Percentiles rank a stretch among this genome's conserved stretches.
Evolutionary conservation across 352 stramenopile species (phyloP).

Genomic region (Phytophthora chlamydospora): DNA sequence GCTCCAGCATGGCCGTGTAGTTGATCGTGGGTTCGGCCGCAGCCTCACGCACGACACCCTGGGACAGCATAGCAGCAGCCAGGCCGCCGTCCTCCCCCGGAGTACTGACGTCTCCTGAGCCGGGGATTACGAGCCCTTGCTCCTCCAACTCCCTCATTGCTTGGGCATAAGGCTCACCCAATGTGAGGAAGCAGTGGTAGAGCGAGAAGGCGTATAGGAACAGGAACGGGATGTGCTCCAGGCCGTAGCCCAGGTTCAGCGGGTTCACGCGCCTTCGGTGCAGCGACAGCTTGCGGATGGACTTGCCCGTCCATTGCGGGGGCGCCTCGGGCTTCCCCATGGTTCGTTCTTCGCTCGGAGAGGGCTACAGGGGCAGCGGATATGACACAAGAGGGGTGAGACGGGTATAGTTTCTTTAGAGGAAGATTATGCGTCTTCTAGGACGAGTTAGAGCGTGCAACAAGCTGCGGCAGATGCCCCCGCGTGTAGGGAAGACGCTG

Average conservation of each 20-base stretch:
- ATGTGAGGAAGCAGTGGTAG: constrained; percentile 70
- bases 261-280: constrained; percentile 62
- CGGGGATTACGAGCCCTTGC: constrained; percentile 50
- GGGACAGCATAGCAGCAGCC: constrained; percentile 71
- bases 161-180: constrained; percentile 74
- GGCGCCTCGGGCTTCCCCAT: constrained; percentile 47
- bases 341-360: constrained; percentile 11
- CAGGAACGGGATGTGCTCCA: constrained; percentile 76
- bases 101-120: constrained; percentile 25
- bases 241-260: constrained; percentile 65
- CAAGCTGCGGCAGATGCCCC: background rate
- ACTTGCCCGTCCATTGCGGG: constrained; percentile 73
- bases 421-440: constrained; percentile 5
- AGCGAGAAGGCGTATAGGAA: constrained; percentile 74
- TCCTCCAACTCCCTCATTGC: constrained; percentile 79
- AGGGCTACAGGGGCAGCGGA: constrained; percentile 2
- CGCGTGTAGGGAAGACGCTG: constrained; percentile 1
- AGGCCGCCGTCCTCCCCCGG: constrained; percentile 51
- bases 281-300: constrained; percentile 71
- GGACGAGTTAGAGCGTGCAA: background rate
- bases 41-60: constrained; percentile 69
- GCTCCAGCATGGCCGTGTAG: constrained; percentile 60
- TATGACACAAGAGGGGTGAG: background rate
- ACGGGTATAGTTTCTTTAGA: constrained; percentile 9
- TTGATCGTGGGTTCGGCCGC: constrained; percentile 47